Evolutionary conservation across 1,139 yeast species (phyloP).

Genomic region (Magnusiomyces paraingens): DNA sequence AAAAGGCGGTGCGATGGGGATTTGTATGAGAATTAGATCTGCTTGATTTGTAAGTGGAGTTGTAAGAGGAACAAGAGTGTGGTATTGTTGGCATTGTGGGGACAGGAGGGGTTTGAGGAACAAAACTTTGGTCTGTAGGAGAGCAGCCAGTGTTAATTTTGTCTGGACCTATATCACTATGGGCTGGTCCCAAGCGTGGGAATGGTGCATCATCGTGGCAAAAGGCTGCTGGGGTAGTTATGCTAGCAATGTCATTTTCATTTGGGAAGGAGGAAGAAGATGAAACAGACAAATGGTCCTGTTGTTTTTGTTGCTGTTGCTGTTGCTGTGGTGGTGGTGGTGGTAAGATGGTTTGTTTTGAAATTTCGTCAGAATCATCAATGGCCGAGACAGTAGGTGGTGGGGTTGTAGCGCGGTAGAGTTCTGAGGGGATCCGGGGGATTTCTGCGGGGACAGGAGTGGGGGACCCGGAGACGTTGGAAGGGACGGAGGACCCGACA

Average conservation of each 20-base stretch:
- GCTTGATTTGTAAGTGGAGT: background rate
- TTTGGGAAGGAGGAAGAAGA: too few relatives aligned
- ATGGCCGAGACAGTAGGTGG: background rate
- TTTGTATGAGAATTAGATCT: background rate
- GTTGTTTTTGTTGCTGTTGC: too few relatives aligned
- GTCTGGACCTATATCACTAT: constrained; percentile 15
- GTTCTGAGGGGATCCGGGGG: constrained; percentile 16
- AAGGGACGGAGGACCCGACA: background rate
- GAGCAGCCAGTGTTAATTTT: constrained; percentile 12
- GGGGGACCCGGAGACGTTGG: background rate
- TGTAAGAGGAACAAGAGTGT: constrained; percentile 18
- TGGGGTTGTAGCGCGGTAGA: constrained; percentile 7
- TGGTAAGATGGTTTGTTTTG: too few relatives aligned
- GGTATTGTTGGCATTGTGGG: background rate
- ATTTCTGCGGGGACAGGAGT: constrained; percentile 15
- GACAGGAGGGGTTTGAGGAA: constrained; percentile 12
- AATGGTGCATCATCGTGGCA: constrained; percentile 2
- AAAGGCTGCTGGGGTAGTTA: too few relatives aligned
- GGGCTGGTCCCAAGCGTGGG: constrained; percentile 15
- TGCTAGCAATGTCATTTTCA: too few relatives aligned
- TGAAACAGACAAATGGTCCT: too few relatives aligned
- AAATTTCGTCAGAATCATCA: background rate
- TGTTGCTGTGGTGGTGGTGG: too few relatives aligned
- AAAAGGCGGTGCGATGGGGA: background rate
- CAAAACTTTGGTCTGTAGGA: constrained; percentile 13